A percentile compares a stretch with the other conserved stretches of the same genome.
These are phyloP conservation scores for Orobanche coerulescens DNA, from an alignment of 257 asterid species.

Conservation along the genomic window DNA sequence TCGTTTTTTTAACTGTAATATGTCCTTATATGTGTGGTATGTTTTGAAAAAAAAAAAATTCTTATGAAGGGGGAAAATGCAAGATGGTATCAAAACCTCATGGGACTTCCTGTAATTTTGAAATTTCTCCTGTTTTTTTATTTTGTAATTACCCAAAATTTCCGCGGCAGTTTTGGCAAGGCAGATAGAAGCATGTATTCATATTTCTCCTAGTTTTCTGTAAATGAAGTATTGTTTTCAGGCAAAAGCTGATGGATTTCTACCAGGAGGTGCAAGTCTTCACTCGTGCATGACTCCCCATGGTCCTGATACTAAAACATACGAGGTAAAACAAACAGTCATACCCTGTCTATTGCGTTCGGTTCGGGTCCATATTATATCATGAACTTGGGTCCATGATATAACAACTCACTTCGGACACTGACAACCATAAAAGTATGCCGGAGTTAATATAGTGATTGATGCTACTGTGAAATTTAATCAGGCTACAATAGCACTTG, in stretches of 20 bases:
- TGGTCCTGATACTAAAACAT: constrained; percentile 94
- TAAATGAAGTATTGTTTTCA: constrained; percentile 28
- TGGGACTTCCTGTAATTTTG: too few species aligned
- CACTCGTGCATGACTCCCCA: constrained; percentile 99
- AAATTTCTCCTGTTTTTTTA: background rate
- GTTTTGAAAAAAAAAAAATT: too few species aligned
- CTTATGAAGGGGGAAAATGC: too few species aligned
- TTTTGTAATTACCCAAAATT: too few species aligned
- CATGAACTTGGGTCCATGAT: too few species aligned
- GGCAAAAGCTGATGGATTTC: constrained; percentile 98
- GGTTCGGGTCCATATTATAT: background rate
- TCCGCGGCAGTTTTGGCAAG: background rate
- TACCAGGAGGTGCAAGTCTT: constrained; percentile 97
- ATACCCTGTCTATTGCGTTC: background rate
- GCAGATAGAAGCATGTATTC: background rate
- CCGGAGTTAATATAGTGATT: too few species aligned
- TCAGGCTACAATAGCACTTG: constrained; percentile 73
- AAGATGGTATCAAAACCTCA: too few species aligned
- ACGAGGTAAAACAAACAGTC: constrained; percentile 48
- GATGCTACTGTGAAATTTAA: background rate
- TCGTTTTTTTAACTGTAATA: too few species aligned
- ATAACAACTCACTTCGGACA: too few species aligned
- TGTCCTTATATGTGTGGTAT: too few species aligned
- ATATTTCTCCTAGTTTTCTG: background rate
- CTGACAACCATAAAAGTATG: too few species aligned